These are phyloP conservation scores for Dactylellina drechsleri DNA, from an alignment of 2,329 filamentous ascomycete genomes.

Conservation along the genomic window DNA sequence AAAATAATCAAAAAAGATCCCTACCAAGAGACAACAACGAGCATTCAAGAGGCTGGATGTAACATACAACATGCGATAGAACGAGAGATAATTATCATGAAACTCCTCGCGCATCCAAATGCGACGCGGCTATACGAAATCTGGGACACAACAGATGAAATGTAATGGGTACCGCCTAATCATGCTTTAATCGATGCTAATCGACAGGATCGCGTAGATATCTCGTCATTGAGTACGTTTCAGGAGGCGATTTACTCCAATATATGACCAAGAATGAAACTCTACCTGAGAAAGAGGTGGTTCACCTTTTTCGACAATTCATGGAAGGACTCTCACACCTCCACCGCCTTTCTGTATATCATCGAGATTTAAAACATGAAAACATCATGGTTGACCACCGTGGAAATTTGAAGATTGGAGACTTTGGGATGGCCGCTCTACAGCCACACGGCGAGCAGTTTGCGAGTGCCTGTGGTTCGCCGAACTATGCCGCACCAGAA, in stretches of 20 bases:
- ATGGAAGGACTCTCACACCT: slow-evolving; percentile 92
- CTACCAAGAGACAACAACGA: slow-evolving; percentile 34
- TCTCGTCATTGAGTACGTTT: slow-evolving; percentile 90
- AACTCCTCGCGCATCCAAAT: slow-evolving; percentile 92
- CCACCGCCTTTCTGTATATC: slow-evolving; percentile 93
- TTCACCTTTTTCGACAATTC: slow-evolving; percentile 91
- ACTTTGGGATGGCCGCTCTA: slow-evolving; percentile 97
- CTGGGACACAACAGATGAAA: slow-evolving; percentile 94
- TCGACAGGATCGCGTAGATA: slow-evolving; percentile 69
- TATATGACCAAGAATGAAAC: slow-evolving; percentile 80
- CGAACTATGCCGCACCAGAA: slow-evolving; percentile 95
- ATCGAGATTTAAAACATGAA: slow-evolving; percentile 95
- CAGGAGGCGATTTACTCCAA: slow-evolving; percentile 84
- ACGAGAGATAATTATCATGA: slow-evolving; percentile 95
- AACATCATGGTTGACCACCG: slow-evolving; percentile 86
- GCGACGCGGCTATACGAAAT: slow-evolving; percentile 95
- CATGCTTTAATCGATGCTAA: too few relatives aligned
- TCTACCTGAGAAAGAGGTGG: slow-evolving; percentile 80
- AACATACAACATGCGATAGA: slow-evolving; percentile 71
- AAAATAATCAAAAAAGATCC: slow-evolving; percentile 90
- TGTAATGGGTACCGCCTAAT: slow-evolving; percentile 70
- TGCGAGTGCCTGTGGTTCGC: slow-evolving; percentile 91
- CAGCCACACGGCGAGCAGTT: slow-evolving; percentile 82
- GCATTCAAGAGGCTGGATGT: slow-evolving; percentile 26
- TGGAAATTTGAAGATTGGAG: slow-evolving; percentile 87